phyloP scores from a whole-genome alignment of 139 green algal genomes.

The Picochlorum sp. region DNA sequence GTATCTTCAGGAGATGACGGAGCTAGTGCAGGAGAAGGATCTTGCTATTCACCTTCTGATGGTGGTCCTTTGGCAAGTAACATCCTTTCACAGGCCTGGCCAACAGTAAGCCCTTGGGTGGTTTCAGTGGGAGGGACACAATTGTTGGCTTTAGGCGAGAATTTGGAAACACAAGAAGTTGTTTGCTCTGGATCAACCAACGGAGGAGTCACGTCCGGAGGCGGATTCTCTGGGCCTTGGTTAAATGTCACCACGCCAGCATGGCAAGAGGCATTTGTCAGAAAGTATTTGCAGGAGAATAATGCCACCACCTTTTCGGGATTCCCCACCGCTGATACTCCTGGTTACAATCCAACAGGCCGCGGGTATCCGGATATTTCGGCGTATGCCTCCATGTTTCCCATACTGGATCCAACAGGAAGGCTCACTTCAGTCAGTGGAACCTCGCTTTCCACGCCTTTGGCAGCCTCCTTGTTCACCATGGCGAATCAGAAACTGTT shows the following conservation, averaged over 20 bases:
- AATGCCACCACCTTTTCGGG: slow-evolving; percentile 1
- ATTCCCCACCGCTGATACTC: neutral
- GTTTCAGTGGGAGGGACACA: neutral
- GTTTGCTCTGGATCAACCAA: neutral
- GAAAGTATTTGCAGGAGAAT: neutral
- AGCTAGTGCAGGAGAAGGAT: neutral
- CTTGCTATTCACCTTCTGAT: neutral
- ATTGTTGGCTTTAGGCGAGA: neutral
- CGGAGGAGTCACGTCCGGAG: neutral
- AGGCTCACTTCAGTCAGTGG: neutral
- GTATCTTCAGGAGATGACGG: neutral
- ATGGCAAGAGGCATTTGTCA: neutral
- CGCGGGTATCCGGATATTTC: neutral
- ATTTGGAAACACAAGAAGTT: neutral
- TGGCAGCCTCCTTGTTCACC: neutral
- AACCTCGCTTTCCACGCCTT: neutral
- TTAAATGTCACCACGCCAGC: neutral
- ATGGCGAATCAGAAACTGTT: neutral
- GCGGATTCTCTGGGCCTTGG: neutral
- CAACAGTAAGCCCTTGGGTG: neutral
- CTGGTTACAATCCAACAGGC: neutral
- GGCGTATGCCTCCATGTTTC: neutral
- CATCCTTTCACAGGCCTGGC: neutral
- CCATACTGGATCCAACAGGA: neutral
- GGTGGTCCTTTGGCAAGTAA: neutral